Base-by-base conservation (phyloP, 2,329 filamentous ascomycete genomes). In the Lasiodiplodia gonubiensis region DNA sequence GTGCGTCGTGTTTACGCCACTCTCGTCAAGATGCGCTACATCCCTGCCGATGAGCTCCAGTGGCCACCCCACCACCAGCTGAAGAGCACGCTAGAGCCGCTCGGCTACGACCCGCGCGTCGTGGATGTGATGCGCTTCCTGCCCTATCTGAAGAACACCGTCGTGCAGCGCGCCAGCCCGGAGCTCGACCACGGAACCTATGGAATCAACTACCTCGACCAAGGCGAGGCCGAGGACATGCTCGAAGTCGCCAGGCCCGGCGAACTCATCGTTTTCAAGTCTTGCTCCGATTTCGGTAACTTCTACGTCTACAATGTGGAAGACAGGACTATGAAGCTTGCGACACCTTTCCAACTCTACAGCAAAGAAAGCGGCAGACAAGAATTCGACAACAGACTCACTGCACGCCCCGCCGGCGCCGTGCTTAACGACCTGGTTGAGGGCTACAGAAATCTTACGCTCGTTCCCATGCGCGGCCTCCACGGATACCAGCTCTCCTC, bases 111-210 rank as follows among this genome's bases (percentile, higher is more conserved):
- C 21, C 25, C 27, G 42, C 54, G 54, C 55, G 35, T 61, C 7
- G 60, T 67, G 25, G 39, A 67, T 12, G 46, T 60, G 48, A 39
- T 67, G 65, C 48, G 55, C 55, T 48, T 52, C 65, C 46, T 61
- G 27, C 65, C 65, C 23, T 67, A 53, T 33, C 55, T 60, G 54
- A 61, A 59, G 54, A 66, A 98, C 79, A 95, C 95, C 12, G 94
- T 98, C 80, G 96, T 99, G 79, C 98, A 97, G 85, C 90, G 95
- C 72, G 97, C 93, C 86, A 97, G 97, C 75, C 84, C 87, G 8
- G 77, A 85, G 55, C 78, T 83, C 10, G 92, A 95, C 78, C 92
- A 95, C 82, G 88, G 92, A 72, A 95, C 92, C 2, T 66, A 66
- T 18, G 64, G 64, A 23, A 59, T 66, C 42, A 66, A 66, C 64